A percentile compares a stretch with the other conserved stretches of the same genome.
phyloP scores from a whole-genome alignment of 2,329 filamentous ascomycete species.

The Alternaria sp. region DNA sequence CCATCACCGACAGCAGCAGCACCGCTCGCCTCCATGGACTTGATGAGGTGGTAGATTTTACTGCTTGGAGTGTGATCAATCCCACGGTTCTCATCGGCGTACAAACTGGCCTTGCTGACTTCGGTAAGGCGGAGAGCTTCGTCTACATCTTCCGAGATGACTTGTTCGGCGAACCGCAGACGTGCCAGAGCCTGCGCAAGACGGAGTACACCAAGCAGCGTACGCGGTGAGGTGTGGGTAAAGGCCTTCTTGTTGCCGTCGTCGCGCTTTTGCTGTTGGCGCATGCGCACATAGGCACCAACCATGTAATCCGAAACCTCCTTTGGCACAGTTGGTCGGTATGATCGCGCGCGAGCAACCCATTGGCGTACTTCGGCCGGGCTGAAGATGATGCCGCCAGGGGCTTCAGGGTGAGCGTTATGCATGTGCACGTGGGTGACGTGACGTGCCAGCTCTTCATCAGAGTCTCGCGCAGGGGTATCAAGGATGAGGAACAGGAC shows the following conservation, averaged over 20 bases:
- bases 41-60: constrained; percentile 94
- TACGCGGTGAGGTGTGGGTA: constrained; percentile 91
- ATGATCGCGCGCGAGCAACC: constrained; percentile 89
- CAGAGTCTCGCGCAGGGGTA: constrained; percentile 84
- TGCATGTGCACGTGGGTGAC: constrained; percentile 98
- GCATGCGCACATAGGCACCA: constrained; percentile 93
- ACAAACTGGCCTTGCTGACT: constrained; percentile 89
- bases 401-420: constrained; percentile 81
- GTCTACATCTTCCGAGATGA: constrained; percentile 91
- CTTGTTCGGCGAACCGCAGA: constrained; percentile 83
- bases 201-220: constrained; percentile 88
- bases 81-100: constrained; percentile 66
- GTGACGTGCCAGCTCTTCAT: constrained; percentile 93
- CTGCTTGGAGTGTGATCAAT: constrained; percentile 80
- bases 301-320: constrained; percentile 94
- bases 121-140: constrained; percentile 91
- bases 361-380: constrained; percentile 95
- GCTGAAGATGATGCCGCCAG: constrained; percentile 77
- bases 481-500: constrained; percentile 96
- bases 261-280: constrained; percentile 88
- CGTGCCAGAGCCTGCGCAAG: constrained; percentile 92
- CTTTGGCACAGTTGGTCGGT: constrained; percentile 83
- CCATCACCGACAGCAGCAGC: constrained; percentile 80
- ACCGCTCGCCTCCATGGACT: constrained; percentile 82
- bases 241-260: constrained; percentile 93